A percentile compares a stretch with the other conserved stretches of the same genome.
phyloP scores from a whole-genome alignment of 768 basidiomycete species.

The Mycena vitilis region DNA sequence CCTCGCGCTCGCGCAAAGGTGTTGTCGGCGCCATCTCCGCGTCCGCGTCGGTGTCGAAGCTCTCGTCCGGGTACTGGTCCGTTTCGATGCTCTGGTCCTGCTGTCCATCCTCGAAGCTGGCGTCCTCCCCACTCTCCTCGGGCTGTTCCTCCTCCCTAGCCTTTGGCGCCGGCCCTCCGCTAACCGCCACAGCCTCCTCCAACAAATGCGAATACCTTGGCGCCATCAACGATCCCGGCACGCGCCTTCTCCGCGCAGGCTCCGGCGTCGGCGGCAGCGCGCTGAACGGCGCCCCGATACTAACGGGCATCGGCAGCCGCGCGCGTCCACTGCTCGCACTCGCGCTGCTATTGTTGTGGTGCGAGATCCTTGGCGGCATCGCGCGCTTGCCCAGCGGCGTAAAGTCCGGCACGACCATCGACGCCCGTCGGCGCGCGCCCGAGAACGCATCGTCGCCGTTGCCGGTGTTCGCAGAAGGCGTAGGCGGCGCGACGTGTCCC shows the following conservation, averaged over 20 bases:
- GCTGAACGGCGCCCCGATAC: constrained; percentile 42
- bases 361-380: constrained; percentile 38
- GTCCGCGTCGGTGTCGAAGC: constrained; percentile 26
- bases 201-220: constrained; percentile 70
- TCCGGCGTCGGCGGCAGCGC: constrained; percentile 41
- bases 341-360: no score
- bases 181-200: constrained; percentile 62
- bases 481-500: constrained; percentile 67
- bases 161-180: not conserved
- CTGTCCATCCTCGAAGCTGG: not conserved
- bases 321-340: constrained; percentile 10
- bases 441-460: constrained; percentile 31
- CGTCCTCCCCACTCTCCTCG: not conserved
- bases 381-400: constrained; percentile 57
- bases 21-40: constrained; percentile 35
- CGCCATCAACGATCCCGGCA: constrained; percentile 58
- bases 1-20: constrained; percentile 31
- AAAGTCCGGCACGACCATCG: constrained; percentile 64
- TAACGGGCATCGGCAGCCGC: constrained; percentile 32
- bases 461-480: constrained; percentile 34
- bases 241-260: constrained; percentile 30
- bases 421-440: constrained; percentile 32
- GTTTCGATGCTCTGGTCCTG: not conserved
- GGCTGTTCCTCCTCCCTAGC: constrained; percentile 1
- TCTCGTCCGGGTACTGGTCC: constrained; percentile 41